Percentiles rank a stretch among this genome's conserved stretches.
phyloP scores from a whole-genome alignment of 495 filamentous ascomycete genomes.

The Eremomyces bilateralis region DNA sequence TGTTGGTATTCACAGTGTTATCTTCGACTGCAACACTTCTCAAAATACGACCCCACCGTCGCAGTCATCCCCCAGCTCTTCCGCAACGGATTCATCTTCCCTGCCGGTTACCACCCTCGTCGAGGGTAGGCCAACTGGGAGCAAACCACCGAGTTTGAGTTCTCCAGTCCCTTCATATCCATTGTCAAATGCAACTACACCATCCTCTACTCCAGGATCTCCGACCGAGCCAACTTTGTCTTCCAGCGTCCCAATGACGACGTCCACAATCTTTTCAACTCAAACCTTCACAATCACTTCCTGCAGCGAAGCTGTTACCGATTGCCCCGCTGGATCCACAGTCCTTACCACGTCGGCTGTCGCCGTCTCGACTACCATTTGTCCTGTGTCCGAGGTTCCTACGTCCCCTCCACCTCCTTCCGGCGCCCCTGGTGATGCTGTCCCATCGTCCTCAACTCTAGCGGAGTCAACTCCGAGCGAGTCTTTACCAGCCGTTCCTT shows the following conservation, averaged over 20 bases:
- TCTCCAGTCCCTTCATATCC: not conserved
- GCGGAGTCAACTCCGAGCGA: constrained; percentile 4
- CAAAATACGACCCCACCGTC: not conserved
- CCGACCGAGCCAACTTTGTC: not conserved
- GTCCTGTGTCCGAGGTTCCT: not conserved
- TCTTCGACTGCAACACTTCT: constrained; percentile 46
- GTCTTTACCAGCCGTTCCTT: constrained; percentile 7
- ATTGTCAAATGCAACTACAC: not conserved
- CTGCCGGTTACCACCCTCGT: not conserved
- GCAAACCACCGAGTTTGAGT: not conserved
- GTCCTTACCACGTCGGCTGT: not conserved
- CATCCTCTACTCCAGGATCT: not conserved
- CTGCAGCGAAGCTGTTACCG: not conserved
- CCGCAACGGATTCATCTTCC: not conserved
- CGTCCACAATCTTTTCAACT: no score
- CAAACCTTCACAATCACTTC: no score
- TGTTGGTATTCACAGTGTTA: constrained; percentile 54
- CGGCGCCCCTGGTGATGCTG: constrained; percentile 4
- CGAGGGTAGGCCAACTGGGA: no score
- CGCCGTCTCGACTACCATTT: not conserved
- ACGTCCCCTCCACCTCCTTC: not conserved
- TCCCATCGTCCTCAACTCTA: constrained; percentile 2
- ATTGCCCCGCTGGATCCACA: not conserved
- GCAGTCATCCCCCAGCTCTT: not conserved
- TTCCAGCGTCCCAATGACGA: not conserved